phyloP scores from a whole-genome alignment of 2,329 filamentous ascomycete species.

The Botrytis elliptica region DNA sequence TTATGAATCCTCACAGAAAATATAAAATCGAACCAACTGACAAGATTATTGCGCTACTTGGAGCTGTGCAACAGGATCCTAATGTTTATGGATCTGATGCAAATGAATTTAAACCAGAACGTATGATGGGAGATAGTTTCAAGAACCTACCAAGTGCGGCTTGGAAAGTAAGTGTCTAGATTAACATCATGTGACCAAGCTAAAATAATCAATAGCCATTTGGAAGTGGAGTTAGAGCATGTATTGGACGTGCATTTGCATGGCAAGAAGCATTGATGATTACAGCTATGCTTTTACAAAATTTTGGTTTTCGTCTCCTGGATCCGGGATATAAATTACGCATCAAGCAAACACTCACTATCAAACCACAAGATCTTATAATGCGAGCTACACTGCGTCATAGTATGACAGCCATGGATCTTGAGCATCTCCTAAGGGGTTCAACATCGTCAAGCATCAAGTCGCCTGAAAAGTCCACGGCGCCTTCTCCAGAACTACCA shows the following conservation, averaged over 20 bases:
- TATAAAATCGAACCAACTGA: conserved; percentile 48
- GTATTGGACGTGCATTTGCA: conserved; percentile 71
- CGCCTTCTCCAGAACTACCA: neutral
- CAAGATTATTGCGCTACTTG: conserved; percentile 49
- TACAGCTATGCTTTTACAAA: conserved; percentile 64
- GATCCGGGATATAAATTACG: conserved; percentile 58
- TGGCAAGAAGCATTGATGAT: conserved; percentile 69
- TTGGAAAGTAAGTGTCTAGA: conserved; percentile 42
- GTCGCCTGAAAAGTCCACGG: neutral
- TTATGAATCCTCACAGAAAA: too few relatives aligned
- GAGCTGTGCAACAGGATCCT: conserved; percentile 60
- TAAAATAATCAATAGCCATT: conserved; percentile 63
- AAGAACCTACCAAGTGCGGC: conserved; percentile 52
- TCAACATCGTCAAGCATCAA: conserved; percentile 13
- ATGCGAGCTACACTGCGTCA: conserved; percentile 59
- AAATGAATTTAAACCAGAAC: conserved; percentile 64
- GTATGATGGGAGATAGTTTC: conserved; percentile 70
- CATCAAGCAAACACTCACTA: conserved; percentile 55
- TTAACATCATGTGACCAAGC: neutral
- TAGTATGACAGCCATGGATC: conserved; percentile 44
- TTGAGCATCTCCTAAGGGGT: conserved; percentile 42
- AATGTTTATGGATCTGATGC: conserved; percentile 65
- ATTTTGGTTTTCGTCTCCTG: conserved; percentile 64
- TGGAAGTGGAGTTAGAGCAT: conserved; percentile 67
- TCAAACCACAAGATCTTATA: conserved; percentile 63